These are phyloP conservation scores for Aspergillus sp. DNA, from an alignment of 2,329 filamentous ascomycete genomes.

Conservation along the genomic window DNA sequence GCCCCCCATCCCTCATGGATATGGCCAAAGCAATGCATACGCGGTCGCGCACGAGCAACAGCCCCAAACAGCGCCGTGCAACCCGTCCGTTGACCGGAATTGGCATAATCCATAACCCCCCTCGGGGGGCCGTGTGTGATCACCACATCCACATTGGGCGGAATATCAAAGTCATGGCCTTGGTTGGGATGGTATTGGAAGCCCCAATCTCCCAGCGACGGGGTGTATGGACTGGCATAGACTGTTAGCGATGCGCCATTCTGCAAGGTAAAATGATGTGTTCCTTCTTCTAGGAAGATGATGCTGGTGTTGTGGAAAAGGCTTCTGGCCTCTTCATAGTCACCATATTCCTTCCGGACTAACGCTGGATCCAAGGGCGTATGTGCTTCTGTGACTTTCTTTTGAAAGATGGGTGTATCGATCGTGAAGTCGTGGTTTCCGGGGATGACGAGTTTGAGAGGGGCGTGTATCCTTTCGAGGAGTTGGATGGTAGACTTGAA, in stretches of 20 bases:
- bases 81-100: conserved; percentile 22
- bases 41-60: conserved; percentile 26
- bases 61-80: conserved; percentile 27
- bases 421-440: conserved; percentile 52
- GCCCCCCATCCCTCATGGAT: conserved; percentile 54
- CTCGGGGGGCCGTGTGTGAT: conserved; percentile 54
- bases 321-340: conserved; percentile 29
- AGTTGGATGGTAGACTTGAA: conserved; percentile 38
- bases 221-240: conserved; percentile 53
- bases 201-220: conserved; percentile 42
- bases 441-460: conserved; percentile 51
- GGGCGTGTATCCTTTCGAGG: conserved; percentile 41
- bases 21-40: conserved; percentile 38
- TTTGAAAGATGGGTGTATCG: conserved; percentile 33
- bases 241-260: conserved; percentile 49
- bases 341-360: conserved; percentile 36
- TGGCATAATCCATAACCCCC: conserved; percentile 47
- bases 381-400: conserved; percentile 23
- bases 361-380: conserved; percentile 21
- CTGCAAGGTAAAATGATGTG: conserved; percentile 40
- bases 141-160: conserved; percentile 39
- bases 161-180: conserved; percentile 34
- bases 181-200: conserved; percentile 44
- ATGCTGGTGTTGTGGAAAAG: conserved; percentile 43
- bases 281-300: conserved; percentile 48